Percentiles rank a stretch among this genome's conserved stretches.
phyloP scores from a whole-genome alignment of 176 grass and related monocot species.

The Carex pumila region DNA sequence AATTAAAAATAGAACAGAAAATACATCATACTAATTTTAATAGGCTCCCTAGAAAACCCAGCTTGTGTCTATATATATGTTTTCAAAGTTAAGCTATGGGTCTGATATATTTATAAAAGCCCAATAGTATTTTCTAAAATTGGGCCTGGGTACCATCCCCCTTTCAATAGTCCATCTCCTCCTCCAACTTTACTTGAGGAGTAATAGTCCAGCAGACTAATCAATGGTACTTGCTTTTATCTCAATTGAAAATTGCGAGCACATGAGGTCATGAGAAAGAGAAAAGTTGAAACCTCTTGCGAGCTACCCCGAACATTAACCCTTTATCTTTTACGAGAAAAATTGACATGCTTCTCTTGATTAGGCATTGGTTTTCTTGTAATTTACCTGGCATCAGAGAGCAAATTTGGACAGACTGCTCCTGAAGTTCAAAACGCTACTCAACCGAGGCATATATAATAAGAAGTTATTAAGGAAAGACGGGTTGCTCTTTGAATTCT shows the following conservation, averaged over 20 bases:
- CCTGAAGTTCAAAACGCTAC: not conserved
- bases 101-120: not conserved
- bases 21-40: not conserved
- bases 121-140: not conserved
- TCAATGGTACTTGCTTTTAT: not conserved
- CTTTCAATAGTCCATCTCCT: not conserved
- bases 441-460: not conserved
- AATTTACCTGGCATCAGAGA: not conserved
- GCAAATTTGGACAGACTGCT: not conserved
- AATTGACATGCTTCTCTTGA: not conserved
- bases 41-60: not conserved
- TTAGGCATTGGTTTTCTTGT: not conserved
- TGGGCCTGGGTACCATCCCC: not conserved
- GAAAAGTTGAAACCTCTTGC: not conserved
- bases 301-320: not conserved
- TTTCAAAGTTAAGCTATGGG: too few species aligned
- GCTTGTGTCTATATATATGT: not conserved
- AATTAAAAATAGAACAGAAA: not conserved
- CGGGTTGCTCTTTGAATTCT: too few species aligned
- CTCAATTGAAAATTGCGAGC: not conserved
- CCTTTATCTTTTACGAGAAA: not conserved
- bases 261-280: not conserved
- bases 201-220: not conserved
- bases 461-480: not conserved
- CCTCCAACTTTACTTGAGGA: not conserved